Base-by-base conservation (phyloP, 345 rosid species). In the Garcia nutans region DNA sequence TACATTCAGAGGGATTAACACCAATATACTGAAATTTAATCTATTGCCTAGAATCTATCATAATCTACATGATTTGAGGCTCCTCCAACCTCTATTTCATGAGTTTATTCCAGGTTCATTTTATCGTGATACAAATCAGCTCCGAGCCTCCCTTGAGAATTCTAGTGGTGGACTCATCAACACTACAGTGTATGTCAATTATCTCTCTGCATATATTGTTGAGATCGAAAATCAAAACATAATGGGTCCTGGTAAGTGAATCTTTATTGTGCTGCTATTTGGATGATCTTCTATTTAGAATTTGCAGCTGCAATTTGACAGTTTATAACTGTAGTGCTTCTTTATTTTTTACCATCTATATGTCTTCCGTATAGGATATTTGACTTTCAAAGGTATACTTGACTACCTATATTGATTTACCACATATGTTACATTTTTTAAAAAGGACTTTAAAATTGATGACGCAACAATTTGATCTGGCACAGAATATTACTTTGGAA, bases 51-150 rank as follows among this genome's bases (percentile, higher is more conserved):
- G 84, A 10, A 58, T 88, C 50, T 96, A 91, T 82, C 96, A 69
- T 76, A 88, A 85, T 85, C 76, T 89, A 62, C 75, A 87, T 69
- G 85, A 93, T 83, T 81, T 96, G 73, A 90, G 81, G 88, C 90
- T 96, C 31, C 86, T 96, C 9, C 99, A 96, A 70, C 99, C 98
- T 70, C 84, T 96, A 60, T 88, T 93, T 76, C 97, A 96, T 74
- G 98, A 91, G 79, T 96, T 96, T 78, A 76, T 85, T 75, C 96
- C 93, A 22, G 99, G 98, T 66, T 90, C 98, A 0, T 82, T 71
- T 75, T 83, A 79, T 82, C 70, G n/a, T 58, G 91, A 90, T 24
- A 78, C 90, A 55, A 44, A 77, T 78, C 92, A 86, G 83, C 97
- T 96, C 72, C 94, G 79, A 68, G 79, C 91, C 66, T 96, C 99